phyloP scores from a whole-genome alignment of 2,329 filamentous ascomycete genomes.

The Cryphonectria radicalis region DNA sequence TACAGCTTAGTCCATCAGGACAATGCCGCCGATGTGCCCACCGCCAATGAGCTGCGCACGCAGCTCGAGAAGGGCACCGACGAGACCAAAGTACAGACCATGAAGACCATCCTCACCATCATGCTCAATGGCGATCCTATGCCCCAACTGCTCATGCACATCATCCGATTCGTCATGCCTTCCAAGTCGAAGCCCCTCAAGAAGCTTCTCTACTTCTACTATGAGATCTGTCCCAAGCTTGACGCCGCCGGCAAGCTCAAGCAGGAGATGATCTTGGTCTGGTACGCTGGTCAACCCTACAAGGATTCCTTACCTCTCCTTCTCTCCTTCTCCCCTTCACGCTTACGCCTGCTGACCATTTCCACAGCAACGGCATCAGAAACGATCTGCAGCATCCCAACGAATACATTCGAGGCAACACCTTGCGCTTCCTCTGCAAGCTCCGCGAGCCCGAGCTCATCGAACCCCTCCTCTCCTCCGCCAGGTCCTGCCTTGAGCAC shows the following conservation, averaged over 20 bases:
- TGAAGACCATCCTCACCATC: constrained; percentile 93
- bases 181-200: constrained; percentile 96
- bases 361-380: constrained; percentile 86
- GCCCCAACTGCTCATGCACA: constrained; percentile 96
- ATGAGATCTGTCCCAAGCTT: constrained; percentile 97
- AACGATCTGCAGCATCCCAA: constrained; percentile 97
- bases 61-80: constrained; percentile 94
- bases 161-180: constrained; percentile 99
- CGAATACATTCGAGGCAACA: constrained; percentile 97
- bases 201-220: constrained; percentile 99
- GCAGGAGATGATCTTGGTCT: constrained; percentile 99
- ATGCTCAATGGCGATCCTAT: constrained; percentile 99
- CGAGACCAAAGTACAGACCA: constrained; percentile 90
- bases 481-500: constrained; percentile 90
- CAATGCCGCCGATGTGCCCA: constrained; percentile 91
- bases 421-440: constrained; percentile 96
- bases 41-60: constrained; percentile 86
- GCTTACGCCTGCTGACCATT: constrained; percentile 33
- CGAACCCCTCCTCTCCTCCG: constrained; percentile 91
- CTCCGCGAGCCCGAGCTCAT: constrained; percentile 94
- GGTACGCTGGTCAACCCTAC: constrained; percentile 57
- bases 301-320: not conserved
- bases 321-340: not conserved
- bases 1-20: constrained; percentile 98
- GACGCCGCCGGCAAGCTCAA: constrained; percentile 93